Percentiles rank a stretch among this genome's conserved stretches.
phyloP scores from a whole-genome alignment of 192 early-diverging fungal species.

The Helicostylum pulchrum region DNA sequence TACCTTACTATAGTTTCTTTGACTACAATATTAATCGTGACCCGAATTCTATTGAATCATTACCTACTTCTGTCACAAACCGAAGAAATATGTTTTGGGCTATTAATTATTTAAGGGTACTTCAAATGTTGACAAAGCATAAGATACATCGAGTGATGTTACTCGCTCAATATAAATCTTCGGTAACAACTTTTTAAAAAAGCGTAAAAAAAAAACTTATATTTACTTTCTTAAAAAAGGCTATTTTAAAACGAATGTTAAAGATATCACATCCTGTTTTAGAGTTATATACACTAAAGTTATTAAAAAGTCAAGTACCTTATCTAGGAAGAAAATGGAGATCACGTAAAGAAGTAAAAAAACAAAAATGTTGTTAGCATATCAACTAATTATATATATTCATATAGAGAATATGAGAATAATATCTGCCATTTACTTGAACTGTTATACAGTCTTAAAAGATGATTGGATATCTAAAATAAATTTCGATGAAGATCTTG shows the following conservation, averaged over 20 bases:
- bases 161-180: conserved; percentile 81
- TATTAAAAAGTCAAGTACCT: conserved; percentile 77
- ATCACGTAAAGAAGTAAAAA: conserved; percentile 41
- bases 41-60: neutral
- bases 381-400: neutral
- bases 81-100: conserved; percentile 65
- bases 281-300: conserved; percentile 72
- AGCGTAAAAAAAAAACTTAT: neutral
- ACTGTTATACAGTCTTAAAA: conserved; percentile 54
- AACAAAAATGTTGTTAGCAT: neutral
- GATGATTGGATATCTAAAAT: conserved; percentile 70
- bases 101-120: conserved; percentile 68
- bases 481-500: conserved; percentile 66
- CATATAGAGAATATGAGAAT: conserved; percentile 74
- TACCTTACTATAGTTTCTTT: conserved; percentile 37
- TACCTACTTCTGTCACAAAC: conserved; percentile 22
- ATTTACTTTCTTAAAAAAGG: conserved; percentile 24
- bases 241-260: conserved; percentile 73
- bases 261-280: conserved; percentile 67
- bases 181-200: conserved; percentile 28
- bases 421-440: conserved; percentile 71
- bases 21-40: neutral
- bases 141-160: conserved; percentile 75
- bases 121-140: conserved; percentile 80
- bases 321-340: conserved; percentile 82